Base-by-base conservation (phyloP, 371 early-diverging fungal genomes). In the Mortierella sp. region DNA sequence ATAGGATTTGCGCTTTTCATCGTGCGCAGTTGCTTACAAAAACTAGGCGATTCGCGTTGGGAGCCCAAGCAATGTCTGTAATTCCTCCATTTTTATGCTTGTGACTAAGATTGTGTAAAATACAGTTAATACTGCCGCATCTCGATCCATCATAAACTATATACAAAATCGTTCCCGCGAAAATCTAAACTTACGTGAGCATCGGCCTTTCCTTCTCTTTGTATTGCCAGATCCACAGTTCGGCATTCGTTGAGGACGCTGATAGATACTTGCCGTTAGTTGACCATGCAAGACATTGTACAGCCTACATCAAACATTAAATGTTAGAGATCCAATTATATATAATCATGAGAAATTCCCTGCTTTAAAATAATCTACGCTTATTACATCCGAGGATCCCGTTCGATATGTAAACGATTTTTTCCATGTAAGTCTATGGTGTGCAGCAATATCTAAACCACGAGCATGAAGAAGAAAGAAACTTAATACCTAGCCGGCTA, bases 191-290 rank as follows among this genome's bases (percentile, higher is more conserved):
- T 32, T 71, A 71, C 80, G 28, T 60, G 24, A 63, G 2, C 21
- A 65, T 9, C 10, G 73, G 76, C 36, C 21, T 60, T 4, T 81
- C 82, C 45, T 81, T 81, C 41, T 75, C 72, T 67, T 81, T 81
- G 65, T 81, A 81, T n/a, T 81, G 76, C 82, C 82, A 81, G 13
- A 81, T 60, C 72, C 69, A 72, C 8, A 76, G 38, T 5, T 72
- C 67, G 0, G 70, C 28, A 4, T 69, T 41, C n/a, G 60, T 24
- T 10, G 82, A 72, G 0, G 76, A 28, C 10, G 76, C 76, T 0
- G 73, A 70, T 13, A 81, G 36, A 53, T 65, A 81, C 50, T 53
- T 74, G 10, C 76, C 82, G 21, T 81, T 81, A 0, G 73, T 52
- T 1, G 82, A 78, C 74, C 73, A 78, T 24, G 53, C 66, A 47